Conservation (phyloP, 2,329 filamentous ascomycete species). For the Colletotrichum sp. region DNA sequence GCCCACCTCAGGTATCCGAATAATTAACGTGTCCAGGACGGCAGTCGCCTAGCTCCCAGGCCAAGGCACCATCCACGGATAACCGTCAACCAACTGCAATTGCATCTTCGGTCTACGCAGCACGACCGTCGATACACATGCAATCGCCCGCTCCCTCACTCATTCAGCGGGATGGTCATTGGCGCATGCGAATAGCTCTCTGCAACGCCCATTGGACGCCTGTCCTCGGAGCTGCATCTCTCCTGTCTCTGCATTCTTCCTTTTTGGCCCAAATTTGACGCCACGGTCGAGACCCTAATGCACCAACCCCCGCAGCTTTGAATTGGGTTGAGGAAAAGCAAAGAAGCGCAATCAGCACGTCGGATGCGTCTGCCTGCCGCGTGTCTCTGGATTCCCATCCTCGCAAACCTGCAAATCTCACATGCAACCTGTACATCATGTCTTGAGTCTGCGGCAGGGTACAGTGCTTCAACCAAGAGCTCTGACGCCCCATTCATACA, state of each 20-base stretch:
- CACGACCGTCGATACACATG: neutral
- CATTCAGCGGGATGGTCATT: neutral
- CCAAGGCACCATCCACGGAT: neutral
- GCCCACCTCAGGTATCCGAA: neutral
- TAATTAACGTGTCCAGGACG: neutral
- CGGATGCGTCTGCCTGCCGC: neutral
- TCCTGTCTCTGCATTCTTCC: slow-evolving; percentile 17
- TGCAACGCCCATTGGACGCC: neutral
- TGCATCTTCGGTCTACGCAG: neutral
- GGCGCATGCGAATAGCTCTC: neutral
- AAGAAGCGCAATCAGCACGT: neutral
- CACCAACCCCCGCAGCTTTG: slow-evolving; percentile 1
- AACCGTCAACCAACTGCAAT: neutral
- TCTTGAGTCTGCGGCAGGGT: neutral
- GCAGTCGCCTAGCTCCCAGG: neutral
- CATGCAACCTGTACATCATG: neutral
- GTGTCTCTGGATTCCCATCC: neutral
- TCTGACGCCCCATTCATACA: neutral
- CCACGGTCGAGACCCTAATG: slow-evolving; percentile 12
- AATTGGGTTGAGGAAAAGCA: neutral
- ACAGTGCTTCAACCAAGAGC: neutral
- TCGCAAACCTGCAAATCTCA: neutral
- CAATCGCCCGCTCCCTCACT: neutral
- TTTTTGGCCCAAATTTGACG: slow-evolving; percentile 1
- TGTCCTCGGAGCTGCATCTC: slow-evolving; percentile 6